Conservation (phyloP, 228 moss, liverwort and hornwort genomes). For the Sphagnum magellanicum region DNA sequence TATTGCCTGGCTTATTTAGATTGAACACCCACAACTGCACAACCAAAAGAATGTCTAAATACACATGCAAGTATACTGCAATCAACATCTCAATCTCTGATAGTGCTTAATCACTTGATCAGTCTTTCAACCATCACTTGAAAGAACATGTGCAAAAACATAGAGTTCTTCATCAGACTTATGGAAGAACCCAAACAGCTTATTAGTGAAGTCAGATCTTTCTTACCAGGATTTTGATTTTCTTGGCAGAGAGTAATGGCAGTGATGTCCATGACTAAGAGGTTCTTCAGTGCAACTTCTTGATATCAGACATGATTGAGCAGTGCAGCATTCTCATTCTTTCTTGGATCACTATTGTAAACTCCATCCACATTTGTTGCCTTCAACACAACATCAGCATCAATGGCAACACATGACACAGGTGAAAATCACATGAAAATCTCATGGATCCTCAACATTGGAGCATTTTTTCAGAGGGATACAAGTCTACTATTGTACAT, state of each 20-base stretch:
- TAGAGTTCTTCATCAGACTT: background rate
- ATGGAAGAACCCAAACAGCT: too few species aligned
- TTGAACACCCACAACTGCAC: constrained; percentile 87
- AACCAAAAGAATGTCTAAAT: background rate
- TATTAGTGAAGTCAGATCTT: background rate
- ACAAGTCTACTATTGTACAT: too few species aligned
- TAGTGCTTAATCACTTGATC: background rate
- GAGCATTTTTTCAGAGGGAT: too few species aligned
- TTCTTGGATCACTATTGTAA: constrained; percentile 80
- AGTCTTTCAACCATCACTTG: background rate
- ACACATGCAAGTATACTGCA: background rate
- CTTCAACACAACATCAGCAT: constrained; percentile 88
- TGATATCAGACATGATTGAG: constrained; percentile 78
- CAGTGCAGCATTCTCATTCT: constrained; percentile 59
- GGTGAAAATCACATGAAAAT: background rate
- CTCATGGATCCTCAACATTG: too few species aligned
- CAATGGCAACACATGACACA: constrained; percentile 25
- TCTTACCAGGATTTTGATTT: constrained; percentile 78
- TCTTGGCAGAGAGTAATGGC: constrained; percentile 92
- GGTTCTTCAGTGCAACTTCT: constrained; percentile 74
- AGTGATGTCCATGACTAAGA: constrained; percentile 94
- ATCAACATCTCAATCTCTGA: background rate
- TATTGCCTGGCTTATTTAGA: constrained; percentile 68
- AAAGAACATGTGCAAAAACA: background rate
- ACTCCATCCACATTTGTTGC: constrained; percentile 94